phyloP scores from a whole-genome alignment of 177 flowering plant genomes.

The Telopea speciosissima region DNA sequence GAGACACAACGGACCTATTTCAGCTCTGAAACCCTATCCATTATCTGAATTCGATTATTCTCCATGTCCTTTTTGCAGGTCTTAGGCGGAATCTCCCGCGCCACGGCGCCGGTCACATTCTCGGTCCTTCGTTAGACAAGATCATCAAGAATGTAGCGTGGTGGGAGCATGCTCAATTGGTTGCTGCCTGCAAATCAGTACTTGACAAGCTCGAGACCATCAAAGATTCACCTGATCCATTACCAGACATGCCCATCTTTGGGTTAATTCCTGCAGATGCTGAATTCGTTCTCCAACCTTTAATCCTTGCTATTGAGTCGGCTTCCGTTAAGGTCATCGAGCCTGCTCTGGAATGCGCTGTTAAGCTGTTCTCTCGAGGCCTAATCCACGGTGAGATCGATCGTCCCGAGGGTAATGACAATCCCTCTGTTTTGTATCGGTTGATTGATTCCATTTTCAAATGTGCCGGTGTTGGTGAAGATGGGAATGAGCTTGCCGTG shows the following conservation, averaged over 20 bases:
- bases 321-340: slow-evolving; percentile 66
- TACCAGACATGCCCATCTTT: slow-evolving; percentile 27
- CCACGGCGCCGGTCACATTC: slow-evolving; percentile 65
- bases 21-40: not conserved
- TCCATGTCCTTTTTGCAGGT: slow-evolving; percentile 27
- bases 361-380: slow-evolving; percentile 53
- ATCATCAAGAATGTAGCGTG: slow-evolving; percentile 98
- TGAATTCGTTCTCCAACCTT: slow-evolving; percentile 51
- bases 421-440: slow-evolving; percentile 20
- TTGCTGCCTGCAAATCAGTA: slow-evolving; percentile 70
- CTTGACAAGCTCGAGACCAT: slow-evolving; percentile 68
- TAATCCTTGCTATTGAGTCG: slow-evolving; percentile 75
- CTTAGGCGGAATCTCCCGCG: slow-evolving; percentile 75
- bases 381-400: slow-evolving; percentile 53
- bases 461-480: slow-evolving; percentile 57
- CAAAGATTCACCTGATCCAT: slow-evolving; percentile 25
- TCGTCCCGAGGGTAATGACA: slow-evolving; percentile 10
- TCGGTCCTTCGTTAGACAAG: slow-evolving; percentile 92
- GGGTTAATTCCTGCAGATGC: slow-evolving; percentile 53
- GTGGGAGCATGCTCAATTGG: slow-evolving; percentile 83
- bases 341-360: slow-evolving; percentile 76
- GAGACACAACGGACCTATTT: too few species aligned
- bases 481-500: slow-evolving; percentile 62
- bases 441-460: slow-evolving; percentile 58
- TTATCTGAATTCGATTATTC: not conserved